Evolutionary conservation across 306 rosid species (phyloP).

Genomic region (peach (Prunus persica)): DNA sequence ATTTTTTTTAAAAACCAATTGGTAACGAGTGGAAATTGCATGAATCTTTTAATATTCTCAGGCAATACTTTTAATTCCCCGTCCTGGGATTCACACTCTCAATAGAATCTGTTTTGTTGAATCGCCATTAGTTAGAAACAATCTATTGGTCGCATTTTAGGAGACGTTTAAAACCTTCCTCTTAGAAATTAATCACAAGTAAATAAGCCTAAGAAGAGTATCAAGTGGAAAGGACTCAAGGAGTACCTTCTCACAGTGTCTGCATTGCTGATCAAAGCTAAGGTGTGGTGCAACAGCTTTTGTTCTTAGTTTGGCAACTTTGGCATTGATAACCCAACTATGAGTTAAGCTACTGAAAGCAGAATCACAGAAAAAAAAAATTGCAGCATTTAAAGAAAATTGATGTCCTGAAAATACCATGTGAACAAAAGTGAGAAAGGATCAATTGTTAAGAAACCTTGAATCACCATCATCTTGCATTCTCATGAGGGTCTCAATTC

Average conservation of each 20-base stretch:
- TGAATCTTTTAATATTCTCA: too few relatives aligned
- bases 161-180: not conserved
- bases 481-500: conserved; percentile 74
- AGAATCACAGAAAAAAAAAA: conserved; percentile 2
- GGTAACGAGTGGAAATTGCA: too few relatives aligned
- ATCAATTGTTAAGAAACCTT: conserved; percentile 39
- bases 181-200: too few relatives aligned
- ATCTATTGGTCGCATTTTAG: not conserved
- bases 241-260: conserved; percentile 80
- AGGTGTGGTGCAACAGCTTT: conserved; percentile 56
- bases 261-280: conserved; percentile 76
- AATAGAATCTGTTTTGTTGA: not conserved
- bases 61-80: too few relatives aligned
- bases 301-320: conserved; percentile 63
- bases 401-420: conserved; percentile 6
- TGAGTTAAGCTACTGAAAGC: conserved; percentile 51
- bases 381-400: not conserved
- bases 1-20: too few relatives aligned
- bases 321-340: conserved; percentile 68
- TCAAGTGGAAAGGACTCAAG: not conserved
- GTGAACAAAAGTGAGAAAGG: not conserved
- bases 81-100: not conserved
- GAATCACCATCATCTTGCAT: conserved; percentile 58
- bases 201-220: not conserved
- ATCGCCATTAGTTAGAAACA: not conserved